Conservation (phyloP, 106 monocot genomes). For the Phalaenopsis aphrodite region DNA sequence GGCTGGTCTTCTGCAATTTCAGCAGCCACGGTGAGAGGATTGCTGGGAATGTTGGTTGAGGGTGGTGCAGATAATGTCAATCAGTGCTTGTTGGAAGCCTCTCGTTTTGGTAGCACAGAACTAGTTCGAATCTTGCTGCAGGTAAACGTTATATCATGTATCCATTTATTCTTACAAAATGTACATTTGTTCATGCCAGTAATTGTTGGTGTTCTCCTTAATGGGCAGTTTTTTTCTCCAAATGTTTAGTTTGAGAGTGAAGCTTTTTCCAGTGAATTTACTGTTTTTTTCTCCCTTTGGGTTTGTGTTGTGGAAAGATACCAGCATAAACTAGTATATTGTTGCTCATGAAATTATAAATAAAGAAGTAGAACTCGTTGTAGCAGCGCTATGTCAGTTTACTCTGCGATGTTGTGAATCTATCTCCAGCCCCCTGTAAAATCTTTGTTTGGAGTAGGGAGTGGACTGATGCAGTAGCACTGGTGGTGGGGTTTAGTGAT, state of each 20-base stretch:
- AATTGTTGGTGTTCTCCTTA: background rate
- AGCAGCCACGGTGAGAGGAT: constrained; percentile 40
- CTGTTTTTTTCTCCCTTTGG: too few species aligned
- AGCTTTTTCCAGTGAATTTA: background rate
- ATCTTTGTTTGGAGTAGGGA: background rate
- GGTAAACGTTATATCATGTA: constrained; percentile 23
- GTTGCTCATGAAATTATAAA: background rate
- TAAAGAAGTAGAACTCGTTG: background rate
- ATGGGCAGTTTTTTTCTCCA: background rate
- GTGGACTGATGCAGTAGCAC: background rate
- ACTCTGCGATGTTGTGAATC: background rate
- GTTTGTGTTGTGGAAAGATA: background rate
- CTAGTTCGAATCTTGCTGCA: constrained; percentile 64
- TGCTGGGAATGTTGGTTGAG: constrained; percentile 62
- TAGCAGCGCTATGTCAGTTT: background rate
- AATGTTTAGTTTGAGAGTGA: background rate
- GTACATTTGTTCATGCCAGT: background rate
- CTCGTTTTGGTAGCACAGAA: constrained; percentile 68
- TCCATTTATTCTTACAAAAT: background rate
- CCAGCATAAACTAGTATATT: background rate
- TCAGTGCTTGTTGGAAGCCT: constrained; percentile 72
- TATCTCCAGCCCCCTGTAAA: background rate
- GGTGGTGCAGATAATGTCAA: constrained; percentile 68
- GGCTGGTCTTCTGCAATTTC: constrained; percentile 61
- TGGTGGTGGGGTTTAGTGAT: background rate